Conservation (phyloP, 2,329 filamentous ascomycete species). For the Colletotrichum tofieldiae region DNA sequence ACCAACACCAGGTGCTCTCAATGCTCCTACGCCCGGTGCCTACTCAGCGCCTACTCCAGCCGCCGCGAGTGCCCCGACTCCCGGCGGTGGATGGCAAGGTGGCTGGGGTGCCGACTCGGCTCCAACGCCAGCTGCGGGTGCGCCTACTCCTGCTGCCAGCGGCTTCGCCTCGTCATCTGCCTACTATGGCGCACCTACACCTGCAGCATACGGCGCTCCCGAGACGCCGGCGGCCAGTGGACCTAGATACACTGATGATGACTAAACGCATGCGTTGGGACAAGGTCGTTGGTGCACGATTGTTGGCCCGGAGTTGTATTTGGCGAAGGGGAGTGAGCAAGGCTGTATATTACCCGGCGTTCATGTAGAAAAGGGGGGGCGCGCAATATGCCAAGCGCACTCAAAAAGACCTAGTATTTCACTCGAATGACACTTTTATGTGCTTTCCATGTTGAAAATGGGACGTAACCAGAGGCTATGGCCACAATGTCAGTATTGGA, state of each 20-base stretch:
- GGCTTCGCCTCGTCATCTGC: conserved; percentile 62
- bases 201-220: conserved; percentile 71
- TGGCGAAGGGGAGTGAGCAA: conserved; percentile 6
- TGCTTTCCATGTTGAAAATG: too few relatives aligned
- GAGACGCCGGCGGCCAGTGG: conserved; percentile 75
- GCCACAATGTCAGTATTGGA: background rate
- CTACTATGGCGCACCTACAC: conserved; percentile 75
- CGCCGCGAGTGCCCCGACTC: conserved; percentile 77
- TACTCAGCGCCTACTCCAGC: conserved; percentile 77
- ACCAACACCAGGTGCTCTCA: conserved; percentile 74
- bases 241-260: conserved; percentile 69
- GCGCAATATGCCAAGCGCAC: conserved; percentile 15
- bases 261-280: conserved; percentile 48
- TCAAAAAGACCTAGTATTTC: background rate
- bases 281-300: background rate
- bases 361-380: conserved; percentile 27
- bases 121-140: conserved; percentile 75
- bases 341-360: conserved; percentile 43
- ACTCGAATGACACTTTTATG: background rate
- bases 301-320: conserved; percentile 26
- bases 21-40: conserved; percentile 81
- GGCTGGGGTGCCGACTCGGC: conserved; percentile 75
- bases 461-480: background rate
- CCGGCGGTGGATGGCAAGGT: conserved; percentile 74
- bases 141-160: conserved; percentile 79